Conservation (phyloP, 2,329 filamentous ascomycete genomes). For the Alternaria sp. region DNA sequence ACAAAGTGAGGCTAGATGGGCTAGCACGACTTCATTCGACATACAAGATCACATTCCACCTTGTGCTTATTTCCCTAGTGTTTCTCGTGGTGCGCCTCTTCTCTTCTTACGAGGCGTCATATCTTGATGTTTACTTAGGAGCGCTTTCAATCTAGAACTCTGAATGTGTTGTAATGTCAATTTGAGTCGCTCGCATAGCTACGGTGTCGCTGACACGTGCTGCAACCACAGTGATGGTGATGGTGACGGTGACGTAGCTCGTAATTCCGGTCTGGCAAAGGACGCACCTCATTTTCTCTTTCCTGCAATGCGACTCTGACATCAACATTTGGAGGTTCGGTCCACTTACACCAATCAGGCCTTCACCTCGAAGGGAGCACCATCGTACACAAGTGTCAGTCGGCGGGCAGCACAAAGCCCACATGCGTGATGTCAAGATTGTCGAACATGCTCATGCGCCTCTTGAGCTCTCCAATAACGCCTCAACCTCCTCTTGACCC, state of each 20-base stretch:
- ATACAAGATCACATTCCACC: not conserved
- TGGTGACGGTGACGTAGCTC: not conserved
- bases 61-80: not conserved
- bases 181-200: not conserved
- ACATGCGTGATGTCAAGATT: not conserved
- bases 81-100: not conserved
- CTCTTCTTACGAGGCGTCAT: not conserved
- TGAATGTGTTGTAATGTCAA: not conserved
- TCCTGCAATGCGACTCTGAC: not conserved
- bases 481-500: conserved; percentile 18
- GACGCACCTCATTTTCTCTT: not conserved
- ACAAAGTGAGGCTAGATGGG: not conserved
- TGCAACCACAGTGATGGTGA: not conserved
- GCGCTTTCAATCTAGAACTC: not conserved
- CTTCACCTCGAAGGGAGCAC: not conserved
- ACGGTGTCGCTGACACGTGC: not conserved
- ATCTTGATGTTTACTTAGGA: not conserved
- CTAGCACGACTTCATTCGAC: not conserved
- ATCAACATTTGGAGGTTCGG: not conserved
- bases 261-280: not conserved
- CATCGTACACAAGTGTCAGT: not conserved
- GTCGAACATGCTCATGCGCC: not conserved
- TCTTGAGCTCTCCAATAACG: not conserved
- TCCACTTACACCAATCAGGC: not conserved
- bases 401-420: not conserved